Conservation (phyloP, 2,329 filamentous ascomycete species). For the Verticillium albo-atrum region DNA sequence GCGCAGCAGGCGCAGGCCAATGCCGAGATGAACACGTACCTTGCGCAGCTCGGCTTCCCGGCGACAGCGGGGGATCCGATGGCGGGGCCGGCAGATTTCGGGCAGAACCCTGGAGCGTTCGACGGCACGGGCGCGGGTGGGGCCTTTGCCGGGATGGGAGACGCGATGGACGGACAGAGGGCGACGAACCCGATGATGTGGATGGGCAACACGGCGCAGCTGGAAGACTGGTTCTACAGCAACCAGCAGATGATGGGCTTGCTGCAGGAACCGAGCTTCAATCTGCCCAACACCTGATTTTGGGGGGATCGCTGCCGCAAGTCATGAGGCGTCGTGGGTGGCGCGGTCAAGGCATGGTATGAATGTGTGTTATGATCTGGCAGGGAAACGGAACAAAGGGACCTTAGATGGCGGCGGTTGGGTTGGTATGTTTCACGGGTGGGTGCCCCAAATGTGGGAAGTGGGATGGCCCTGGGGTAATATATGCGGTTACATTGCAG, state of each 20-base stretch:
- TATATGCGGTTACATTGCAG: not conserved
- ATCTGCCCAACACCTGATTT: not conserved
- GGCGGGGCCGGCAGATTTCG: slow-evolving; percentile 4
- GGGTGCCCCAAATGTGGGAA: not conserved
- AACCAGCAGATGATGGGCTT: slow-evolving; percentile 32
- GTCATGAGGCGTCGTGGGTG: too few species aligned
- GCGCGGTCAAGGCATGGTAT: not conserved
- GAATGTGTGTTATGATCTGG: not conserved
- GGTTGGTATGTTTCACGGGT: too few species aligned
- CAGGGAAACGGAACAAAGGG: not conserved
- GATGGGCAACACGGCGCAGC: slow-evolving; percentile 30
- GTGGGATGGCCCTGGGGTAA: not conserved
- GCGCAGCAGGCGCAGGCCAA: slow-evolving; percentile 25
- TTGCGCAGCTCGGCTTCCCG: slow-evolving; percentile 45
- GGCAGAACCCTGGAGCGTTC: not conserved
- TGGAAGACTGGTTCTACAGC: slow-evolving; percentile 33
- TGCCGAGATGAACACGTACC: slow-evolving; percentile 43
- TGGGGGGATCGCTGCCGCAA: not conserved
- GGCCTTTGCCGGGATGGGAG: not conserved
- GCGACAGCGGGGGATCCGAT: not conserved
- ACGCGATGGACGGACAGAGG: slow-evolving; percentile 6
- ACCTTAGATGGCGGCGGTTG: not conserved
- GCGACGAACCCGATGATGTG: slow-evolving; percentile 22
- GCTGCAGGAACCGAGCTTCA: slow-evolving; percentile 19
- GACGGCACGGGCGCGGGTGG: not conserved